Percentiles rank a stretch among this genome's conserved stretches.
phyloP scores from a whole-genome alignment of 345 rosid genomes.

The Conringia planisiliqua region DNA sequence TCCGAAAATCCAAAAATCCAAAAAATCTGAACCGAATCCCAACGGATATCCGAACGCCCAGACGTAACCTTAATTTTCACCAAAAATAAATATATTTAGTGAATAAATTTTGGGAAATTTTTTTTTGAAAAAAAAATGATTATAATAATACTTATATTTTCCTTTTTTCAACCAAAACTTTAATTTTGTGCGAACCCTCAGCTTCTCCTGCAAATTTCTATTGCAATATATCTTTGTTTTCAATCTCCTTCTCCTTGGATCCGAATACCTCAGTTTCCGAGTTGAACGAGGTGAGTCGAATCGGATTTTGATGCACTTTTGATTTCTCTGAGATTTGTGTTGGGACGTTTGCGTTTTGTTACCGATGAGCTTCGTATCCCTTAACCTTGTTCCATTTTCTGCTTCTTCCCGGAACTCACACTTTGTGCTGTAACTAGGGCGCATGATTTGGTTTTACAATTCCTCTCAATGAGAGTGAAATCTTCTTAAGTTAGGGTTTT shows the following conservation, averaged over 20 bases:
- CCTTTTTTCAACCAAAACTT: too few relatives aligned
- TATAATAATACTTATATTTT: too few relatives aligned
- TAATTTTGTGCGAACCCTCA: too few relatives aligned
- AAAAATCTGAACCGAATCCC: too few relatives aligned
- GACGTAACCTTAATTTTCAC: too few relatives aligned
- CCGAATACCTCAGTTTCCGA: conserved; percentile 1
- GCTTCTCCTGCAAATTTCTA: not conserved
- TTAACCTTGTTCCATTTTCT: not conserved
- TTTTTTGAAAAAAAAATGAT: too few relatives aligned
- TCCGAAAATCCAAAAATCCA: too few relatives aligned
- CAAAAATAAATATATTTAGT: too few relatives aligned
- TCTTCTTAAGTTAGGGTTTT: conserved; percentile 15
- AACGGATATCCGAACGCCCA: too few relatives aligned
- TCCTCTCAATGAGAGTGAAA: not conserved
- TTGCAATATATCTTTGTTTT: not conserved
- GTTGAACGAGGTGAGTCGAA: conserved; percentile 10
- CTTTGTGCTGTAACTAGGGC: not conserved
- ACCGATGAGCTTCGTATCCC: not conserved
- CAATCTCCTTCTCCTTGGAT: not conserved
- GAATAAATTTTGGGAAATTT: too few relatives aligned
- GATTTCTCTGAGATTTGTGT: not conserved
- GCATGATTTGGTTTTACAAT: not conserved
- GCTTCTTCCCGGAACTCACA: not conserved
- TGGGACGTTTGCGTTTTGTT: not conserved
- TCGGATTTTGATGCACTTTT: not conserved